These are phyloP conservation scores for Dendrobium catenatum DNA, from an alignment of 106 monocot genomes.

Conservation along the genomic window DNA sequence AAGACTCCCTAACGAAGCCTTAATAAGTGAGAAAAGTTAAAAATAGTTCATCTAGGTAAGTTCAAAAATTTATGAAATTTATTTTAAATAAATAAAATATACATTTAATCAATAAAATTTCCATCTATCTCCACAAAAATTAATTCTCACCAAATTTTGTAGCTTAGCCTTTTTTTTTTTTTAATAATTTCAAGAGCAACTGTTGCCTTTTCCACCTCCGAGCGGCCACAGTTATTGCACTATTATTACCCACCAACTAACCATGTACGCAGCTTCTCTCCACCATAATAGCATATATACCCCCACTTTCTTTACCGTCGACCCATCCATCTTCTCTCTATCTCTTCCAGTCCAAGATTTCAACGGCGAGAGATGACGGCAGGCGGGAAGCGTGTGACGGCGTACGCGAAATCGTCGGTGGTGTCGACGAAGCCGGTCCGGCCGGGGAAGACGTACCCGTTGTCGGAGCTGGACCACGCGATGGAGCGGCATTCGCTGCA, in stretches of 20 bases:
- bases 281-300: background rate
- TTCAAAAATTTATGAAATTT: too few relatives aligned
- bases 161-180: too few relatives aligned
- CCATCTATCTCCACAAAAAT: too few relatives aligned
- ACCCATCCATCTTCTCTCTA: background rate
- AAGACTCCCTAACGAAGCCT: too few relatives aligned
- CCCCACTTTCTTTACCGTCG: background rate
- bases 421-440: conserved; percentile 44
- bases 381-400: conserved; percentile 22
- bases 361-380: conserved; percentile 15
- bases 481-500: conserved; percentile 59
- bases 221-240: background rate
- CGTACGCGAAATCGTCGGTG: conserved; percentile 46
- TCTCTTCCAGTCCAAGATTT: background rate
- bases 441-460: conserved; percentile 65
- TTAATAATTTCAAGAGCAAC: too few relatives aligned
- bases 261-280: background rate
- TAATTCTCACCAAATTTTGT: too few relatives aligned
- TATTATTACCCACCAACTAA: background rate
- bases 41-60: too few relatives aligned
- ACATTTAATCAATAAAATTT: too few relatives aligned
- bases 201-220: background rate
- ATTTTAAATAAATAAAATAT: too few relatives aligned
- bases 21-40: too few relatives aligned
- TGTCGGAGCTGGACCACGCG: conserved; percentile 64